These are phyloP conservation scores for Golubevia pallescens DNA, from an alignment of 1,284 basidiomycete genomes.

Conservation along the genomic window DNA sequence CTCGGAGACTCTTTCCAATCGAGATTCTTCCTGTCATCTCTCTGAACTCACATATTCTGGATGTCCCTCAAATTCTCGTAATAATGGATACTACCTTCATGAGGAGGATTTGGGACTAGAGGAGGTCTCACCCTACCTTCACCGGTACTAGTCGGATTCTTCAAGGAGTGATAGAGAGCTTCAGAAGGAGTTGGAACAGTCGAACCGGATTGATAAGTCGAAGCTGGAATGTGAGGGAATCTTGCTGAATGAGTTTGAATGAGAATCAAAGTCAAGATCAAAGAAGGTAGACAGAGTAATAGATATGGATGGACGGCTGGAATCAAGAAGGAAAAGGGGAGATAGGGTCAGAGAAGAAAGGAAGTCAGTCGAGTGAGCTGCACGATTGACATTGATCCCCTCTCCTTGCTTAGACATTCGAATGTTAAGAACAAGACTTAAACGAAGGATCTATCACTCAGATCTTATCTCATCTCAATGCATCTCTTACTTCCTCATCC, in stretches of 20 bases:
- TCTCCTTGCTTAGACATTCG: no score
- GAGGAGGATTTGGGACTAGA: constrained; percentile 48
- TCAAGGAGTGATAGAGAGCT: constrained; percentile 9
- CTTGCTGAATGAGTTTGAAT: constrained; percentile 40
- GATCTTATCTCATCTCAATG: no score
- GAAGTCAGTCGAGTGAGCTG: no score
- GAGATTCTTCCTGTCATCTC: not conserved
- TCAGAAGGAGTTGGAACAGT: constrained; percentile 19
- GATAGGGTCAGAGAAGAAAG: constrained; percentile 2
- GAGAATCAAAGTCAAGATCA: constrained; percentile 50
- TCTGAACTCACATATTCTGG: constrained; percentile 50
- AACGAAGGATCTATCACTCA: no score
- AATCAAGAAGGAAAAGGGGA: not conserved
- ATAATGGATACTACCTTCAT: constrained; percentile 56
- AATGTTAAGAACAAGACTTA: no score
- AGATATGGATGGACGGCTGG: constrained; percentile 47
- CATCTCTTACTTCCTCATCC: no score
- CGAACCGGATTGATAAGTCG: constrained; percentile 19
- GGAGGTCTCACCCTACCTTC: constrained; percentile 23
- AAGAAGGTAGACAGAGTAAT: constrained; percentile 41
- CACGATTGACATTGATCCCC: no score
- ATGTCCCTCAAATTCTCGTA: constrained; percentile 62
- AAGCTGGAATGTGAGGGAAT: constrained; percentile 20
- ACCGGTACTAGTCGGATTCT: constrained; percentile 15
- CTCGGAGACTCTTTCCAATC: no score